Evolutionary conservation across 2,329 filamentous ascomycete species (phyloP), one percentile per base, ranked within the genome.

Genomic region (Colletotrichum euphorbiae): DNA sequence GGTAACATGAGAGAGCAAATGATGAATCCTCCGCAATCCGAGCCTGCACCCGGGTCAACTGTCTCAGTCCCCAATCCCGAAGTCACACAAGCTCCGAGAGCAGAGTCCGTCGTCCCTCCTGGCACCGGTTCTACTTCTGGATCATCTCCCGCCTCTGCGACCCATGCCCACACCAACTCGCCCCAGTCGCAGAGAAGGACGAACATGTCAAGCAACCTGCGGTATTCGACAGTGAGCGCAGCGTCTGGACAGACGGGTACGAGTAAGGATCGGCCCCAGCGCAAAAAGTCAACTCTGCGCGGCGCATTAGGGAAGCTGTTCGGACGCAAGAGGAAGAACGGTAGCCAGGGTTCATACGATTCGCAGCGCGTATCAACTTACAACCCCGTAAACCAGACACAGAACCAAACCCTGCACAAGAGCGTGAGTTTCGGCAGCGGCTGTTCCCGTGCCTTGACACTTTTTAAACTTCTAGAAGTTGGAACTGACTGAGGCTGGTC

Each of bases 261-360:
- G 21, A 78, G 75, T 54, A 67, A 74, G 31, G 77, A 73, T 50
- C 73, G 73, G 24, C 85, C 85, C 2, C 81, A 84, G 58, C 78
- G 86, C 67, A 89, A 89, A 71, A 89, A 86, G 74, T 89, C 87
- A 1, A 85, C 84, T 0, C 75, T 91, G 57, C 85, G 84, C 59
- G 81, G 82, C 17, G 86, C 87, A 0, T 74, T 90, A 51, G 83
- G 85, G 55, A 87, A 82, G 70, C 76, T 91, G 9, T 89, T 91
- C 75, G 85, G 87, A 13, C 84, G 86, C 67, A 87, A 83, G 70
- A 87, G 85, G 77, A 88, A 85, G 77, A 75, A 72, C 45, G 76
- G 74, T 13, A 79, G 78, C 62, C 75, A 77, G 51, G 67, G 71
- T 11, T 77, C 74, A 15, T 71, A 72, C 36, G 70, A 75, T 12